Base-by-base conservation (phyloP, 2,329 filamentous ascomycete genomes). In the Phaeoacremonium minimum region DNA sequence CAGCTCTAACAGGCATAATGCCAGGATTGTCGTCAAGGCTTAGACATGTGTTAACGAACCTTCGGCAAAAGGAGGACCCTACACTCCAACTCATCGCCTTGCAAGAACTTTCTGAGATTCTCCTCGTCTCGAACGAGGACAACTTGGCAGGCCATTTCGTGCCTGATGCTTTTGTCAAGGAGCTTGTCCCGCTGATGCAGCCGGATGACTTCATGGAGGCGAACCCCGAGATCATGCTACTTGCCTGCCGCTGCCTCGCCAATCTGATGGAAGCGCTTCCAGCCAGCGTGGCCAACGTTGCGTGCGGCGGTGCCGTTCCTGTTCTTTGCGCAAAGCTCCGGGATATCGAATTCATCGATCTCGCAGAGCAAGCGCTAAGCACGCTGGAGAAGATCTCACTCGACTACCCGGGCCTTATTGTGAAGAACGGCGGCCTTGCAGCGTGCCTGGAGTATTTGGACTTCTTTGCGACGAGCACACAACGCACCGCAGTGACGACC, bases 201-300 rank as follows among this genome's bases (percentile, higher is more conserved):
- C 85, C 87, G 4, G 87, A 87, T 54, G 88, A 94, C 39, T 80
- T 87, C 45, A 74, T 69, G 1, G 88, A 95, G 51, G 89, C 94
- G 57, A 96, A 95, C 49, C 87, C 90, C 0, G 93, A 98, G 60
- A 87, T 97, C 43, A 97, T 97, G 91, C 80, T 98, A 11, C 73
- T 97, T 42, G 91, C 93, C 15, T 98, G 93, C 56, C 85, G 94
- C 42, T 97, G 88, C 60, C 76, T 98, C 50, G 93, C 93, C 41
- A 97, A 98, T 57, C 64, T 98, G 37, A 98, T 98, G 93, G 93
- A 98, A 60, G 94, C 91, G 17, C 69, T 98, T 18, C 90, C 93
- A 15, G 83, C 88, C 20, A 91, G 91, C 39, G 93, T 93, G 33
- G 87, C 89, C 11, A 96, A 95, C 56, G 89, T 98, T 12, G 93